Conservation (phyloP, 371 early-diverging fungal genomes). For the Mortierella sp. region DNA sequence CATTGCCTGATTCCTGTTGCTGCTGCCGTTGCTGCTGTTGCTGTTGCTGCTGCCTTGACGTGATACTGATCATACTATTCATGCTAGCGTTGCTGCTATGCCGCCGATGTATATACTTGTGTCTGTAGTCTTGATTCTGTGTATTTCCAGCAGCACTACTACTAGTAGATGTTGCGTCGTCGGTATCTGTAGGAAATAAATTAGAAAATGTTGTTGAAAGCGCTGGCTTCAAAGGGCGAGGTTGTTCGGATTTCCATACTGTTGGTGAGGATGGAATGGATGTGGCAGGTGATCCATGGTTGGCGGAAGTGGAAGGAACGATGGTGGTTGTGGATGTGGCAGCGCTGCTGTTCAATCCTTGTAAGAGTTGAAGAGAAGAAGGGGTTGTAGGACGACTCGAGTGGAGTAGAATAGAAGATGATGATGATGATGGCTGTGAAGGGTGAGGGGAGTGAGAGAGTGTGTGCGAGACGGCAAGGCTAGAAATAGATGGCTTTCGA, state of each 20-base stretch:
- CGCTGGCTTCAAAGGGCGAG: not conserved
- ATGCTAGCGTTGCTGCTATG: not conserved
- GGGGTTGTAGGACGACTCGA: constrained; percentile 6
- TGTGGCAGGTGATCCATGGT: not conserved
- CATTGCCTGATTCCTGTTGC: constrained; percentile 6
- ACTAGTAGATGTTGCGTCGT: not conserved
- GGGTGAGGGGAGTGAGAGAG: not conserved
- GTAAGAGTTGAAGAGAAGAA: constrained; percentile 4
- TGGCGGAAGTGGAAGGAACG: not conserved
- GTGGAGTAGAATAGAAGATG: not conserved
- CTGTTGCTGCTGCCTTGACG: too few relatives aligned
- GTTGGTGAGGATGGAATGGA: not conserved
- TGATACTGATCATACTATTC: not conserved
- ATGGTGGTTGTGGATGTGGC: constrained; percentile 9
- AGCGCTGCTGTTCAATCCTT: too few relatives aligned
- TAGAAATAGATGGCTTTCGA: not conserved
- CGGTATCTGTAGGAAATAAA: not conserved
- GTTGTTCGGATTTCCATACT: not conserved
- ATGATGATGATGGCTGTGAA: not conserved
- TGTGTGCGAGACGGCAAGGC: not conserved
- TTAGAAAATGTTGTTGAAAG: constrained; percentile 2
- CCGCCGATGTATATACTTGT: constrained; percentile 1
- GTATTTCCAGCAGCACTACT: not conserved
- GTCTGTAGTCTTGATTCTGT: not conserved
- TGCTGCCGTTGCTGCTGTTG: too few relatives aligned